These are phyloP conservation scores for Ophiocordyceps camponoti-leonardi DNA, from an alignment of 2,329 filamentous ascomycete species.

Conservation along the genomic window DNA sequence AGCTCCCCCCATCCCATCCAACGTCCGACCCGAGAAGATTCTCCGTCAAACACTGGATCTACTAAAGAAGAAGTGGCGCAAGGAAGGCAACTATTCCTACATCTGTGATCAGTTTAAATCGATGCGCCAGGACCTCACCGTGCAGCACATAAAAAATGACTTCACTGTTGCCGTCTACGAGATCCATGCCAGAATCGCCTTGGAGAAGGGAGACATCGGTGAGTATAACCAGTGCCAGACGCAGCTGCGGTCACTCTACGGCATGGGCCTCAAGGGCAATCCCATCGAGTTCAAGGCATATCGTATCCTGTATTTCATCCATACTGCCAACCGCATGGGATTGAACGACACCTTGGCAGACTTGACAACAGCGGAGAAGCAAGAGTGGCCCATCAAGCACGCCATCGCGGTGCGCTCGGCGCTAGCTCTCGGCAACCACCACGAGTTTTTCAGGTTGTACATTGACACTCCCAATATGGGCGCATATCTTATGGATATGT, in stretches of 20 bases:
- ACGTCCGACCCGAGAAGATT: slow-evolving; percentile 68
- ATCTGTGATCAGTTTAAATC: slow-evolving; percentile 99
- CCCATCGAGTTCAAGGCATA: slow-evolving; percentile 96
- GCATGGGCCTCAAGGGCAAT: slow-evolving; percentile 72
- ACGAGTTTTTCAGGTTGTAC: slow-evolving; percentile 95
- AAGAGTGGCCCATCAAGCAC: slow-evolving; percentile 70
- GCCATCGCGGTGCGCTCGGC: slow-evolving; percentile 83
- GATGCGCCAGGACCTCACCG: slow-evolving; percentile 90
- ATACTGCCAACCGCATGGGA: slow-evolving; percentile 94
- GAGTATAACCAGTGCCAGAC: slow-evolving; percentile 99
- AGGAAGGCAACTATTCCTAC: slow-evolving; percentile 87
- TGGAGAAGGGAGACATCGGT: slow-evolving; percentile 98
- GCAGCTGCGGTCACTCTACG: slow-evolving; percentile 83
- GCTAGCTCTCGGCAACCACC: slow-evolving; percentile 85
- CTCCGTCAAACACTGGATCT: slow-evolving; percentile 73
- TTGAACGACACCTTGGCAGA: slow-evolving; percentile 97
- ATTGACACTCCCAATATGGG: slow-evolving; percentile 93
- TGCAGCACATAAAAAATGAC: slow-evolving; percentile 90
- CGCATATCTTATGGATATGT: slow-evolving; percentile 98
- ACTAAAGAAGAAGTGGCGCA: slow-evolving; percentile 86
- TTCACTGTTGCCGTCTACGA: slow-evolving; percentile 96
- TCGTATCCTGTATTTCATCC: slow-evolving; percentile 98
- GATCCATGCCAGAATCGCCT: slow-evolving; percentile 88
- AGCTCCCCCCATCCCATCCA: slow-evolving; percentile 70
- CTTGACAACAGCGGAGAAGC: slow-evolving; percentile 95